Evolutionary conservation across 306 rosid species (phyloP), one percentile per base, ranked within the genome.

Genomic region (Cucurbita argyrosperma): DNA sequence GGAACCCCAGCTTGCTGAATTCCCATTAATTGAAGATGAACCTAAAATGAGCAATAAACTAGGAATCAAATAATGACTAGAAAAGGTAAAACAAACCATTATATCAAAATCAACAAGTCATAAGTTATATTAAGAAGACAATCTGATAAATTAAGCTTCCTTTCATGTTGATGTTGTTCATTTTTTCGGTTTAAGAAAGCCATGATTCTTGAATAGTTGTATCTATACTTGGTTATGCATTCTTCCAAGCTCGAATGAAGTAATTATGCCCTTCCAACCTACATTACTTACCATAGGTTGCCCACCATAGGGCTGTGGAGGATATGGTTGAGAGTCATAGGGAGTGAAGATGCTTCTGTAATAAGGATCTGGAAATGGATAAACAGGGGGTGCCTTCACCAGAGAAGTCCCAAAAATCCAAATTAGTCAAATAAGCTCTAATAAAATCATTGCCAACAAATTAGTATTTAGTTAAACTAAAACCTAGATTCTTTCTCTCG

Each of bases 301-400:
- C 73, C 90, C 89, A 78, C 92, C 92, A 78, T 90, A 90, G 76
- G 89, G 88, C 49, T 88, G 96, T 61, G 91, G 88, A 72, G 97
- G 87, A 85, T 85, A 90, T 21, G 88, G 81, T 67, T 89, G 98
- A 52, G 90, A 75, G 30, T 93, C 96, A 84, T 86, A 89, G 14
- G 98, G 97, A 80, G 97, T 90, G 84, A 93, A 93, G 79, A 93
- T 89, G 87, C 94, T 93, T 89, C 98, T 82, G 76, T 87, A 90
- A 82, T 93, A 93, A 21, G 98, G 98, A 79, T 93, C 97, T 39
- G 97, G 92, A 83, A 90, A 93, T 5, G 98, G 98, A 76, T 90
- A 93, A 72, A 86, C 84, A 46, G 87, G 75, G 1, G 94, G 97
- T 66, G 80, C 94, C 98, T 93, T 83, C 85, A 88, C 76, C 42